phyloP scores from a whole-genome alignment of 2,329 filamentous ascomycete species.

The Penicillium sp. region DNA sequence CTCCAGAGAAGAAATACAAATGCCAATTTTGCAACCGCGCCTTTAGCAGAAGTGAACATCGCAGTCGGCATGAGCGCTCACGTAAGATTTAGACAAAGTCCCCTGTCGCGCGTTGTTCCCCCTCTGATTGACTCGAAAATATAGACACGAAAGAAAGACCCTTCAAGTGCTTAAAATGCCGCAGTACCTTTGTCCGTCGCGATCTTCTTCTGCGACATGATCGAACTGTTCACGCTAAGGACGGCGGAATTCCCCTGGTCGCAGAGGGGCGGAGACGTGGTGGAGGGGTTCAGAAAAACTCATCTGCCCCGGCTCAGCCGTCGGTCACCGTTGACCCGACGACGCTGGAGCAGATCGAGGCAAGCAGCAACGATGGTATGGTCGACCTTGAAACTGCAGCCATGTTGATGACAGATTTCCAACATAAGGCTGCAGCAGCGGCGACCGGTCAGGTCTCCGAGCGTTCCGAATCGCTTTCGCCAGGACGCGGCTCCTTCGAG shows the following conservation, averaged over 20 bases:
- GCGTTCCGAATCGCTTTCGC: slow-evolving; percentile 57
- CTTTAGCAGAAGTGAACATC: slow-evolving; percentile 93
- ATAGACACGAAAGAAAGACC: slow-evolving; percentile 95
- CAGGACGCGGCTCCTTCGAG: slow-evolving; percentile 59
- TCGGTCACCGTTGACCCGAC: slow-evolving; percentile 74
- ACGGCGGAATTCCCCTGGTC: slow-evolving; percentile 85
- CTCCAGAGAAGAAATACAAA: slow-evolving; percentile 97
- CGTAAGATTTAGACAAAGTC: slow-evolving; percentile 59
- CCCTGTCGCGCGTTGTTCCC: not conserved
- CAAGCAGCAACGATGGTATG: slow-evolving; percentile 68
- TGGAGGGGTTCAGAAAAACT: slow-evolving; percentile 34
- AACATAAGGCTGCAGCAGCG: slow-evolving; percentile 81
- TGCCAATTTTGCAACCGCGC: slow-evolving; percentile 97
- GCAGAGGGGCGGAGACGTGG: slow-evolving; percentile 75
- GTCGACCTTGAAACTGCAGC: slow-evolving; percentile 95
- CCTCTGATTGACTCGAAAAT: not conserved
- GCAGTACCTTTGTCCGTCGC: slow-evolving; percentile 94
- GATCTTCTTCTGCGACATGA: slow-evolving; percentile 94
- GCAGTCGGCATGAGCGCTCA: slow-evolving; percentile 91
- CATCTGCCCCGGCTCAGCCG: slow-evolving; percentile 57
- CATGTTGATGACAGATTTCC: slow-evolving; percentile 96
- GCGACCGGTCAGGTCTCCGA: slow-evolving; percentile 42
- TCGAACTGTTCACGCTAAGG: slow-evolving; percentile 95
- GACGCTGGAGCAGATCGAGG: slow-evolving; percentile 84
- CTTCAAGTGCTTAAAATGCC: slow-evolving; percentile 97